phyloP scores from a whole-genome alignment of 768 basidiomycete genomes.

The Pisolithus sp. region DNA sequence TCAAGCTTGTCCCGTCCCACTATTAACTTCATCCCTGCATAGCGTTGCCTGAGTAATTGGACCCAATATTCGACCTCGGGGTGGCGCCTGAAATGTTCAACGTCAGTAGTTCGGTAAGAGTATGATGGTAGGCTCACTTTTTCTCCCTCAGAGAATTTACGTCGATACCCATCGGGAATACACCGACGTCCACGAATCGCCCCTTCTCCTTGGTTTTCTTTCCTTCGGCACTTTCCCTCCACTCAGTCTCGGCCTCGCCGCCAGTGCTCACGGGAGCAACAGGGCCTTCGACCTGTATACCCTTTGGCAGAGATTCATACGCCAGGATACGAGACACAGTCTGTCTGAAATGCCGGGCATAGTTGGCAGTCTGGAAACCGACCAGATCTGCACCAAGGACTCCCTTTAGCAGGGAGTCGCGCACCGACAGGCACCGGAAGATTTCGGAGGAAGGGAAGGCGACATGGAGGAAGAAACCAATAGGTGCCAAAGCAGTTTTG shows the following conservation, averaged over 20 bases:
- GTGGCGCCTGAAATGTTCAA: slow-evolving; percentile 42
- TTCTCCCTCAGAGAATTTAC: slow-evolving; percentile 60
- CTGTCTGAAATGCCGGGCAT: slow-evolving; percentile 79
- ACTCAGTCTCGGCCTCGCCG: background rate
- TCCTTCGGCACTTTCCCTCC: background rate
- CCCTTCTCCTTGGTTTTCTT: slow-evolving; percentile 23
- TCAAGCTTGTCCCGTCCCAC: slow-evolving; percentile 89
- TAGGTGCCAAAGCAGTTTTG: slow-evolving; percentile 38
- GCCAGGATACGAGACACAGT: slow-evolving; percentile 76
- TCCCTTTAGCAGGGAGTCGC: slow-evolving; percentile 73
- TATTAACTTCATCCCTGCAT: slow-evolving; percentile 79
- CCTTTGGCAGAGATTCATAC: slow-evolving; percentile 77
- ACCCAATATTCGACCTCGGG: slow-evolving; percentile 83
- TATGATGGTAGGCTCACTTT: slow-evolving; percentile 37
- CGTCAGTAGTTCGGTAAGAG: slow-evolving; percentile 2
- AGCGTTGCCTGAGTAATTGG: slow-evolving; percentile 68
- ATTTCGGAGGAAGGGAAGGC: slow-evolving; percentile 95
- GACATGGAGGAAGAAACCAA: slow-evolving; percentile 93
- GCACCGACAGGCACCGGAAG: slow-evolving; percentile 82
- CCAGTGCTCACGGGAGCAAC: slow-evolving; percentile 1
- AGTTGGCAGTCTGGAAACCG: slow-evolving; percentile 86
- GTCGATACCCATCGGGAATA: slow-evolving; percentile 90
- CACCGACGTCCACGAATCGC: slow-evolving; percentile 77
- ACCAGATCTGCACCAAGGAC: slow-evolving; percentile 92
- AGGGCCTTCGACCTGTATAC: slow-evolving; percentile 53